A percentile compares a stretch with the other conserved stretches of the same genome.
Evolutionary conservation across 768 basidiomycete species (phyloP).

Genomic region (Suillus discolor): DNA sequence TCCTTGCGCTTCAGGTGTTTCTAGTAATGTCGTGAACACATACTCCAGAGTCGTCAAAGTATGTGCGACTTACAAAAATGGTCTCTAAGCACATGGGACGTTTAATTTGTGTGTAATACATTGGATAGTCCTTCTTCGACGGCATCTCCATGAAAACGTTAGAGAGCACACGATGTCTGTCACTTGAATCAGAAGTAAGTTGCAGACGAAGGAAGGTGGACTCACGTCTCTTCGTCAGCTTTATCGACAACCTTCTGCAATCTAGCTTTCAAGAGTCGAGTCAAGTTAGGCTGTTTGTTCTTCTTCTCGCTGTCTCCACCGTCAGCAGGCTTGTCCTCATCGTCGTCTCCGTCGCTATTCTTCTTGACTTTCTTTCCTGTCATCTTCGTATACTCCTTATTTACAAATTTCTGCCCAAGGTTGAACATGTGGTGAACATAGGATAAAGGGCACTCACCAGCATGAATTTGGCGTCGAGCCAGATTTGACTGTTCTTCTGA

Average conservation of each 20-base stretch:
- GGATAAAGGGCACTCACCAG: constrained; percentile 47
- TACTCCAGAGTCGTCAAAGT: not conserved
- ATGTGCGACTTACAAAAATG: constrained; percentile 61
- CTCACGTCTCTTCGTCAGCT: constrained; percentile 67
- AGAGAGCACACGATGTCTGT: constrained; percentile 67
- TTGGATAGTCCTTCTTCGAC: constrained; percentile 73
- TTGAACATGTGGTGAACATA: constrained; percentile 6
- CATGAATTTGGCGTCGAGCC: constrained; percentile 78
- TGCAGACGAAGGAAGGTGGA: not conserved
- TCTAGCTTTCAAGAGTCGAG: constrained; percentile 63
- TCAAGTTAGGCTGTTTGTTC: constrained; percentile 63
- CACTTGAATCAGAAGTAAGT: not conserved
- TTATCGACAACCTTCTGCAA: constrained; percentile 76
- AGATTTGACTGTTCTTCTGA: constrained; percentile 76
- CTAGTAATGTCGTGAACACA: constrained; percentile 40
- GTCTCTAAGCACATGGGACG: constrained; percentile 77
- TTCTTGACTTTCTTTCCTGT: constrained; percentile 45
- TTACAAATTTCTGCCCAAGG: constrained; percentile 45
- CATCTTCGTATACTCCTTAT: constrained; percentile 48
- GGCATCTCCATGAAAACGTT: constrained; percentile 86
- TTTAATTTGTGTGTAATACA: constrained; percentile 80
- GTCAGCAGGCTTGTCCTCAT: constrained; percentile 43
- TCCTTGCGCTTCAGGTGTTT: constrained; percentile 81
- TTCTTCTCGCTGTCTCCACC: constrained; percentile 47
- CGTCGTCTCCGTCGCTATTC: constrained; percentile 39